A percentile compares a stretch with the other conserved stretches of the same genome.
phyloP scores from a whole-genome alignment of 768 basidiomycete species.

The Pleurotus ostreatus region DNA sequence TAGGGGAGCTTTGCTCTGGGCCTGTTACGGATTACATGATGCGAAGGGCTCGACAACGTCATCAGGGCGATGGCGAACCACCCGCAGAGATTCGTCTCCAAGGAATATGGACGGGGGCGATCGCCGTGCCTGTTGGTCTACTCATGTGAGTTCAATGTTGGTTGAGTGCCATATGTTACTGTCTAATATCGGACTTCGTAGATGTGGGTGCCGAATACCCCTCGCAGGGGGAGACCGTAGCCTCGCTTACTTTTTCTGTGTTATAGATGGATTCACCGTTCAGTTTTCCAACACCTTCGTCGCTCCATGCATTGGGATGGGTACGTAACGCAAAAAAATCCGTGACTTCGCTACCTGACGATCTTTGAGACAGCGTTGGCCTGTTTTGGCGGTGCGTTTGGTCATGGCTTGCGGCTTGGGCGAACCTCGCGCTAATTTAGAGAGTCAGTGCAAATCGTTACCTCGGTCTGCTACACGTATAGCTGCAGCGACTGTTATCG shows the following conservation, averaged over 20 bases:
- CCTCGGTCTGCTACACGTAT: conserved; percentile 34
- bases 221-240: neutral
- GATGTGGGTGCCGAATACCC: neutral
- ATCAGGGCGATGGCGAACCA: conserved; percentile 20
- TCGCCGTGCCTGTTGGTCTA: conserved; percentile 29
- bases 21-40: conserved; percentile 33
- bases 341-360: no score
- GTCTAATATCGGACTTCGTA: neutral
- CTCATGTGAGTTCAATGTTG: conserved; percentile 22
- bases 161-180: no score
- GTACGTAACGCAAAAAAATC: conserved; percentile 15
- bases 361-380: conserved; percentile 21
- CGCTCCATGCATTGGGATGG: conserved; percentile 35
- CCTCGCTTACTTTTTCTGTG: neutral
- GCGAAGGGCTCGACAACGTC: conserved; percentile 26
- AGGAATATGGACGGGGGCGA: conserved; percentile 35
- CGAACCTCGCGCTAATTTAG: neutral
- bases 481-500: conserved; percentile 36
- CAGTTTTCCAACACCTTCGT: conserved; percentile 30
- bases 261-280: conserved; percentile 30
- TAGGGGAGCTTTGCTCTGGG: conserved; percentile 33
- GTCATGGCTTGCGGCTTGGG: neutral
- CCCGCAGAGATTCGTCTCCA: conserved; percentile 31
- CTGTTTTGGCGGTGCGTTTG: conserved; percentile 29
- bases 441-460: conserved; percentile 28